These are phyloP conservation scores for Leishmania aethiopica DNA, from an alignment of 208 protist genomes.

Conservation along the genomic window DNA sequence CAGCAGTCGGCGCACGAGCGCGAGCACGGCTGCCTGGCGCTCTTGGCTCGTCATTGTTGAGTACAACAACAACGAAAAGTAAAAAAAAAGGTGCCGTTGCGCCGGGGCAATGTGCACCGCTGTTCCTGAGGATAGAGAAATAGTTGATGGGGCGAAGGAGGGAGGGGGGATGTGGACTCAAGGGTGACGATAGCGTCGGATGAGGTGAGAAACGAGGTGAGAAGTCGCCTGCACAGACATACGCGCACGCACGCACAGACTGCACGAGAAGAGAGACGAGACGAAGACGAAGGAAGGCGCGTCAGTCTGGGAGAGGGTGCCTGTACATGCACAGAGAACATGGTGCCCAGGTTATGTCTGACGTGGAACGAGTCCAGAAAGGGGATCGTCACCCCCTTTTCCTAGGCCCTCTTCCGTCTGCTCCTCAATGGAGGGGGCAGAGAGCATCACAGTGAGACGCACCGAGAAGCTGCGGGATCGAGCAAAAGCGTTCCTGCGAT, in stretches of 20 bases:
- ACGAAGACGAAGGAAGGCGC: background rate
- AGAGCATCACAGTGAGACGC: background rate
- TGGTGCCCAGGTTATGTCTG: background rate
- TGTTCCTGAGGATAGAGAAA: background rate
- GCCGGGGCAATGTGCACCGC: background rate
- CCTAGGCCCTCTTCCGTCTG: background rate
- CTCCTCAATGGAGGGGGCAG: background rate
- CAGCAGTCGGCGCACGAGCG: conserved; percentile 32
- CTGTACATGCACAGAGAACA: background rate
- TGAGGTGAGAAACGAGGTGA: background rate
- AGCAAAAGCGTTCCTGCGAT: background rate
- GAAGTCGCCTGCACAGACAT: background rate
- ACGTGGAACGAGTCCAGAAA: background rate
- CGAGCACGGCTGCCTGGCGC: conserved; percentile 29
- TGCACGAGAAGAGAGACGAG: background rate
- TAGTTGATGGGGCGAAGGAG: background rate
- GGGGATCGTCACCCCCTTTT: background rate
- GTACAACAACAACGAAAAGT: background rate
- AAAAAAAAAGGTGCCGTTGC: background rate
- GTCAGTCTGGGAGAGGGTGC: background rate
- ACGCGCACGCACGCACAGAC: background rate
- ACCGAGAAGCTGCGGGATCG: background rate
- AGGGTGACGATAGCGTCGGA: background rate
- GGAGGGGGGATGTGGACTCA: background rate
- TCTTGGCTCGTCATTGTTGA: conserved; percentile 3